Evolutionary conservation across 352 stramenopile species (phyloP).

Genomic region (Globisporangium echinulatum): DNA sequence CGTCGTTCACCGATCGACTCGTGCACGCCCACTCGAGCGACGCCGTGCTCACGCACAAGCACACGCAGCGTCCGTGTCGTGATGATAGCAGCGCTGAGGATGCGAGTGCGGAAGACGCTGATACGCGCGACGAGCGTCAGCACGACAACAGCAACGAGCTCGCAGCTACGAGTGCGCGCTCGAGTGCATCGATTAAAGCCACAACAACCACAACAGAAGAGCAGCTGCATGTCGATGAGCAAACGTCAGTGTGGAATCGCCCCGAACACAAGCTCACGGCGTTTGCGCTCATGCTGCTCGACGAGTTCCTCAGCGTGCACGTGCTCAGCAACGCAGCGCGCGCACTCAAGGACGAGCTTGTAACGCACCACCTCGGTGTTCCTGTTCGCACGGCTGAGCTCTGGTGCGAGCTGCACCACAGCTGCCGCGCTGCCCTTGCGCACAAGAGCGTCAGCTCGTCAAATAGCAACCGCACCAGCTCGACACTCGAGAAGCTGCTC

Average conservation of each 20-base stretch:
- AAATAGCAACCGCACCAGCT: slow-evolving; percentile 13
- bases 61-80: too few relatives aligned
- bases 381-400: slow-evolving; percentile 20
- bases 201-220: slow-evolving; percentile 5
- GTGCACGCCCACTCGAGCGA: too few relatives aligned
- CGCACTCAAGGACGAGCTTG: slow-evolving; percentile 34
- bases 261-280: slow-evolving; percentile 8
- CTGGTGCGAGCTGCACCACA: slow-evolving; percentile 57
- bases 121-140: too few relatives aligned
- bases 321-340: slow-evolving; percentile 25
- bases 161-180: too few relatives aligned
- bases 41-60: too few relatives aligned
- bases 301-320: slow-evolving; percentile 49
- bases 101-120: too few relatives aligned
- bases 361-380: slow-evolving; percentile 16
- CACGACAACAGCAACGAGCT: too few relatives aligned
- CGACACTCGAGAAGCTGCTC: slow-evolving; percentile 41
- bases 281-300: slow-evolving; percentile 50
- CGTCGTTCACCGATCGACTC: too few relatives aligned
- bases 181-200: too few relatives aligned
- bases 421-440: slow-evolving; percentile 31
- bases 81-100: too few relatives aligned
- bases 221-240: slow-evolving; percentile 46
- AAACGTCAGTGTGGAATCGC: slow-evolving; percentile 3
- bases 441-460: slow-evolving; percentile 2